A percentile compares a stretch with the other conserved stretches of the same genome.
These are phyloP conservation scores for Pyrenophora seminiperda DNA, from an alignment of 2,329 filamentous ascomycete species.

Conservation along the genomic window DNA sequence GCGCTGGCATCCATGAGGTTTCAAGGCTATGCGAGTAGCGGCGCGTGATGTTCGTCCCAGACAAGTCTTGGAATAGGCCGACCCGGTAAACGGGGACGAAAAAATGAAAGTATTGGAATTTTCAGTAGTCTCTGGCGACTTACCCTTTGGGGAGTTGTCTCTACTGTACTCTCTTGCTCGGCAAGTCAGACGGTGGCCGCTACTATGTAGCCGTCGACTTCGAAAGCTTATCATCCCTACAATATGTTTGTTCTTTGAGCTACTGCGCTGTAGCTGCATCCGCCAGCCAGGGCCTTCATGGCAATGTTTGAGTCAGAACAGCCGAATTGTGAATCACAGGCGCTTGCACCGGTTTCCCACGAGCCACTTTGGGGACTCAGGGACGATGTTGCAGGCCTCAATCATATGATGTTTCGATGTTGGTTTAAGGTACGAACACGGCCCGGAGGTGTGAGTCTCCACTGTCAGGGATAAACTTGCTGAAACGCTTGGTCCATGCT, in stretches of 20 bases:
- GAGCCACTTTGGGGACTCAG: neutral
- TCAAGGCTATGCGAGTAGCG: too few relatives aligned
- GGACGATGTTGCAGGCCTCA: constrained; percentile 2
- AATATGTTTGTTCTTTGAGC: neutral
- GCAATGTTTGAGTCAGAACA: constrained; percentile 9
- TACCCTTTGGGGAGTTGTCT: too few relatives aligned
- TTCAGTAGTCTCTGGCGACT: too few relatives aligned
- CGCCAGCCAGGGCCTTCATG: neutral
- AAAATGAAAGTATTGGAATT: too few relatives aligned
- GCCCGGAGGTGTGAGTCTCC: constrained; percentile 13
- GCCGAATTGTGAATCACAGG: neutral
- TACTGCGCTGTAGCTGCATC: constrained; percentile 6
- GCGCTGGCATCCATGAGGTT: too few relatives aligned
- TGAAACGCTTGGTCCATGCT: constrained; percentile 15
- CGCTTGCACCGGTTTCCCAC: neutral
- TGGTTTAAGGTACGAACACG: constrained; percentile 15
- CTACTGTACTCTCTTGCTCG: too few relatives aligned
- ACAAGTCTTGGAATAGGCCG: too few relatives aligned
- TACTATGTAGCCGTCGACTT: too few relatives aligned
- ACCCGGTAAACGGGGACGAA: too few relatives aligned
- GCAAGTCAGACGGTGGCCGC: too few relatives aligned
- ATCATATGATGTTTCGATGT: constrained; percentile 6
- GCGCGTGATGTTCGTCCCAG: too few relatives aligned
- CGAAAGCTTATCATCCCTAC: too few relatives aligned
- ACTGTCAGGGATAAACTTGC: constrained; percentile 3